Base-by-base conservation (phyloP, 257 asterid genomes). In the Primulina tabacum region DNA sequence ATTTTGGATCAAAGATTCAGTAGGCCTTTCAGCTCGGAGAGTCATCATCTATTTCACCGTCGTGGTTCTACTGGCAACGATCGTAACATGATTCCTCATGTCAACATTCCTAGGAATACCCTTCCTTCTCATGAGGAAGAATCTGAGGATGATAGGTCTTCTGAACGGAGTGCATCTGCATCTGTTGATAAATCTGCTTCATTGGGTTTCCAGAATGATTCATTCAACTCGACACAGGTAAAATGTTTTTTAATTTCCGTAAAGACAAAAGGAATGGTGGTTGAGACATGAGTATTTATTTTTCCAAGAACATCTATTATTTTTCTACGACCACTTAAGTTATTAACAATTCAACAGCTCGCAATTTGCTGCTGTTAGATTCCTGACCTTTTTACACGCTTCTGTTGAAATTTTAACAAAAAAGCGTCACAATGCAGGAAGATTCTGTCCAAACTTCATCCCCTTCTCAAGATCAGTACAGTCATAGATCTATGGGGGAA, bases 91-190 rank as follows among this genome's bases (percentile, higher is more conserved):
- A 21, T 63, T 47, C 24, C 58, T 21, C 38, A 66, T 53, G 57
- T 11, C 29, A 71, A 62, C 35, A 26, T 73, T 38, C 67, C 81
- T 3, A 63, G 20, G 68, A 77, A 67, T 33, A 75, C 52, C 62
- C 85, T 80, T 65, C 73, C 82, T 71, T 59, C 69, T 70, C 85
- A 76, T 28, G 82, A 66, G 73, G 88, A 83, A 71, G 85, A 76
- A 71, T 59, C 76, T 20, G 88, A 80, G 71, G 80, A 76, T 59
- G 88, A 80, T 43, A 70, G 43, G 21, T 80, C 78, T 8, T 81
- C 79, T 33, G 83, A 73, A 60, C 64, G 71, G 73, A 74, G 80
- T 64, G 52, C 53, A 7, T 60, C 76, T 29, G 62, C 69, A 28
- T 65, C 71, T 17, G 57, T 63, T 28, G 80, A 72, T 43, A 72